phyloP scores from a whole-genome alignment of 2,329 filamentous ascomycete genomes.

The Dactylonectria macrodidyma region DNA sequence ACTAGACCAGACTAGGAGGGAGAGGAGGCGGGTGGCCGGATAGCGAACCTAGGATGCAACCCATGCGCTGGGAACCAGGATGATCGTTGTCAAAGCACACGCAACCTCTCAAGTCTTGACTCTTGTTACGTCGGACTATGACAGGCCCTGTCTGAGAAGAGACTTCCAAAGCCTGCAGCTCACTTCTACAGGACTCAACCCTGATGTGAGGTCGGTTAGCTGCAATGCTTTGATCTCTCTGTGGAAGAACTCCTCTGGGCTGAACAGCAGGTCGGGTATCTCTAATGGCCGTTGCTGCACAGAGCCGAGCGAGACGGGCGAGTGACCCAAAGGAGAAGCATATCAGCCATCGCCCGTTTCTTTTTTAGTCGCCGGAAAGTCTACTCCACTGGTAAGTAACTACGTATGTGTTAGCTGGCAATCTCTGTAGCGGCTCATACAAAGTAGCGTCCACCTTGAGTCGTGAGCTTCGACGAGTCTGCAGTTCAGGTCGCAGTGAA shows the following conservation, averaged over 20 bases:
- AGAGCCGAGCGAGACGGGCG: constrained; percentile 11
- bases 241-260: not conserved
- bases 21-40: constrained; percentile 22
- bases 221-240: not conserved
- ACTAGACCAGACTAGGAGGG: constrained; percentile 12
- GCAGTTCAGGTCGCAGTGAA: constrained; percentile 12
- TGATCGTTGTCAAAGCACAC: constrained; percentile 20
- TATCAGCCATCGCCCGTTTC: not conserved
- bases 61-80: constrained; percentile 18
- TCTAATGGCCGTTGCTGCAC: not conserved
- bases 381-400: not conserved
- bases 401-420: not conserved
- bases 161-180: constrained; percentile 16
- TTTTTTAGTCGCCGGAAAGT: not conserved
- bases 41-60: constrained; percentile 21
- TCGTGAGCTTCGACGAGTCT: not conserved
- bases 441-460: constrained; percentile 8
- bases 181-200: constrained; percentile 19
- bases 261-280: not conserved
- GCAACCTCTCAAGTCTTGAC: constrained; percentile 18
- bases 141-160: constrained; percentile 21
- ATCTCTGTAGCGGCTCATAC: not conserved
- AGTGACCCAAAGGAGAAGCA: constrained; percentile 18
- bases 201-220: not conserved
- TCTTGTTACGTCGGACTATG: constrained; percentile 22